Evolutionary conservation across 2,329 filamentous ascomycete species (phyloP).

Genomic region (Cercospora canescens): DNA sequence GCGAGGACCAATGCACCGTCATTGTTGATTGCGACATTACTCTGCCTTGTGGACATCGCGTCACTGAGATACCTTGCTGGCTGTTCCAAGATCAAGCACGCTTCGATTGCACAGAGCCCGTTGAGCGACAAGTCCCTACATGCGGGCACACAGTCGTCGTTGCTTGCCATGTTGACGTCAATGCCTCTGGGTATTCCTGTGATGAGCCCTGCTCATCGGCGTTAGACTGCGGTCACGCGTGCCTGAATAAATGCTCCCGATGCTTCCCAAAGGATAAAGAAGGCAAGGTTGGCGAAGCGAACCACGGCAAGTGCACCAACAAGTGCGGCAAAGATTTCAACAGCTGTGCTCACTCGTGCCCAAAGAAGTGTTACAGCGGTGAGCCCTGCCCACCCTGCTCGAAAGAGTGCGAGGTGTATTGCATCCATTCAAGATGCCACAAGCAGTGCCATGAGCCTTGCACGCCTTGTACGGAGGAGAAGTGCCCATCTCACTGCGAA

Average conservation of each 20-base stretch:
- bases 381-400: slow-evolving; percentile 51
- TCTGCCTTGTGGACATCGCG: slow-evolving; percentile 34
- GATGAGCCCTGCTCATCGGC: slow-evolving; percentile 45
- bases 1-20: slow-evolving; percentile 38
- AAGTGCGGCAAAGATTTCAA: slow-evolving; percentile 53
- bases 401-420: slow-evolving; percentile 55
- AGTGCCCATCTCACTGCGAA: slow-evolving; percentile 57
- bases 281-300: slow-evolving; percentile 29
- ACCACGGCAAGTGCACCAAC: slow-evolving; percentile 53
- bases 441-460: slow-evolving; percentile 61
- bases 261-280: slow-evolving; percentile 48
- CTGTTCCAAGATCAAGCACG: slow-evolving; percentile 41
- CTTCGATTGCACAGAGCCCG: slow-evolving; percentile 52
- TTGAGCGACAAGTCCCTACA: slow-evolving; percentile 52
- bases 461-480: slow-evolving; percentile 57
- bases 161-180: slow-evolving; percentile 53
- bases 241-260: slow-evolving; percentile 48
- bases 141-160: slow-evolving; percentile 58
- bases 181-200: slow-evolving; percentile 48
- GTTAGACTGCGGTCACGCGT: slow-evolving; percentile 61
- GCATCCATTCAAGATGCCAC: slow-evolving; percentile 58
- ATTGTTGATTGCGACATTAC: slow-evolving; percentile 31
- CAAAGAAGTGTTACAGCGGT: slow-evolving; percentile 53
- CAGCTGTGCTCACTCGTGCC: slow-evolving; percentile 60
- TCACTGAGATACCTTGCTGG: slow-evolving; percentile 28